Percentiles rank a stretch among this genome's conserved stretches.
Evolutionary conservation across 345 rosid species (phyloP).

Genomic region (Crucihimalaya himalaica): DNA sequence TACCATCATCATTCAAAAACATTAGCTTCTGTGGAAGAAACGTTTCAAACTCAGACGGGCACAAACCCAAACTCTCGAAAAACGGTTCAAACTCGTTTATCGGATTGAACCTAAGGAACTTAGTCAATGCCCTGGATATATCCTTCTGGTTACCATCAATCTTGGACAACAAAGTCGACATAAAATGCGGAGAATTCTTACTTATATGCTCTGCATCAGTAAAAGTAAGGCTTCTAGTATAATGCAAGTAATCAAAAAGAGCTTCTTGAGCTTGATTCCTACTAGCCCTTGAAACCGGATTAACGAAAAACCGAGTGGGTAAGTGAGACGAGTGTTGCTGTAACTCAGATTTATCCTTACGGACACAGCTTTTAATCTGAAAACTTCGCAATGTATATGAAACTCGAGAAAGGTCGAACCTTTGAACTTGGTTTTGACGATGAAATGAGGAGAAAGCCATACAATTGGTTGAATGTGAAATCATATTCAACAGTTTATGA

Average conservation of each 20-base stretch:
- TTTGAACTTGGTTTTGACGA: slow-evolving; percentile 35
- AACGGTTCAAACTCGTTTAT: slow-evolving; percentile 87
- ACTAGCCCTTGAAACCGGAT: slow-evolving; percentile 44
- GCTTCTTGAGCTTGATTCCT: slow-evolving; percentile 59
- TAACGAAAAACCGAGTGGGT: slow-evolving; percentile 33
- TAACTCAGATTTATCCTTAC: slow-evolving; percentile 26
- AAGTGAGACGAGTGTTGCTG: slow-evolving; percentile 34
- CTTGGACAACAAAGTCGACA: slow-evolving; percentile 55
- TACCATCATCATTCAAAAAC: slow-evolving; percentile 56
- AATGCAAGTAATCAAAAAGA: slow-evolving; percentile 77
- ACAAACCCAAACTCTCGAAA: slow-evolving; percentile 84
- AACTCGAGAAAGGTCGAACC: slow-evolving; percentile 40
- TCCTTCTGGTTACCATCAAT: slow-evolving; percentile 52
- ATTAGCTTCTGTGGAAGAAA: slow-evolving; percentile 57
- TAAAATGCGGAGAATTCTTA: slow-evolving; percentile 66
- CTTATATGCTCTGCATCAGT: slow-evolving; percentile 85
- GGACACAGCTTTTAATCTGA: slow-evolving; percentile 35
- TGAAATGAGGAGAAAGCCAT: slow-evolving; percentile 35
- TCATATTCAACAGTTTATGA: slow-evolving; percentile 40
- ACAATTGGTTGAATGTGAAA: slow-evolving; percentile 38
- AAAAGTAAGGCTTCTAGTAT: slow-evolving; percentile 58
- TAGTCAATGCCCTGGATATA: slow-evolving; percentile 48
- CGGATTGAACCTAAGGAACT: slow-evolving; percentile 71
- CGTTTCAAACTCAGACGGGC: slow-evolving; percentile 44
- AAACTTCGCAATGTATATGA: slow-evolving; percentile 39